A percentile compares a stretch with the other conserved stretches of the same genome.
Conservation (phyloP, 148 eudicot genomes). For the Rhododendron vialii region DNA sequence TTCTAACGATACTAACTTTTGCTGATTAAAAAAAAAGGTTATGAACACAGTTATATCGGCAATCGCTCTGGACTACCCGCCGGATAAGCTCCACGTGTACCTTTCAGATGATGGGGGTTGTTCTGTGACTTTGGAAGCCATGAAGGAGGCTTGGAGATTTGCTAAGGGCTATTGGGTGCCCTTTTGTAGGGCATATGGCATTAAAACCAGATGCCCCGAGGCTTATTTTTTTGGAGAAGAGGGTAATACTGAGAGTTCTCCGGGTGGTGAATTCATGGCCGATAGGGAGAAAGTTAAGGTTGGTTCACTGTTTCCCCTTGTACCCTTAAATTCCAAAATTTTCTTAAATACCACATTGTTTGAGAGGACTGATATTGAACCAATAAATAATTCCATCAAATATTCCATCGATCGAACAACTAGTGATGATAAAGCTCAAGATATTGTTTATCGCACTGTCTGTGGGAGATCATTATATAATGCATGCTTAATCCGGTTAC, state of each 20-base stretch:
- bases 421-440: not conserved
- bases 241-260: not conserved
- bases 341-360: too few species aligned
- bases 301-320: not conserved
- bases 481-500: too few species aligned
- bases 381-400: too few species aligned
- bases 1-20: too few species aligned
- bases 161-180: conserved; percentile 50
- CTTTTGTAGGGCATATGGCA: conserved; percentile 35
- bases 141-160: conserved; percentile 30
- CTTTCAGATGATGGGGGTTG: conserved; percentile 35
- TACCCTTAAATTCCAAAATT: not conserved
- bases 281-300: conserved; percentile 23
- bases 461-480: not conserved
- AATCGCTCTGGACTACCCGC: conserved; percentile 32
- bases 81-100: conserved; percentile 28
- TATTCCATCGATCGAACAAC: not conserved
- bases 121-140: conserved; percentile 20
- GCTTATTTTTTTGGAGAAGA: conserved; percentile 33
- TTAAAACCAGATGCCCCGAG: conserved; percentile 38
- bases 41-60: conserved; percentile 44
- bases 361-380: not conserved
- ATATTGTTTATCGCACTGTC: too few species aligned
- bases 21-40: not conserved
- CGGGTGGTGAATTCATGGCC: conserved; percentile 14